Evolutionary conservation across 2,329 filamentous ascomycete species (phyloP).

Genomic region (Coccinonectria pachysandricola): DNA sequence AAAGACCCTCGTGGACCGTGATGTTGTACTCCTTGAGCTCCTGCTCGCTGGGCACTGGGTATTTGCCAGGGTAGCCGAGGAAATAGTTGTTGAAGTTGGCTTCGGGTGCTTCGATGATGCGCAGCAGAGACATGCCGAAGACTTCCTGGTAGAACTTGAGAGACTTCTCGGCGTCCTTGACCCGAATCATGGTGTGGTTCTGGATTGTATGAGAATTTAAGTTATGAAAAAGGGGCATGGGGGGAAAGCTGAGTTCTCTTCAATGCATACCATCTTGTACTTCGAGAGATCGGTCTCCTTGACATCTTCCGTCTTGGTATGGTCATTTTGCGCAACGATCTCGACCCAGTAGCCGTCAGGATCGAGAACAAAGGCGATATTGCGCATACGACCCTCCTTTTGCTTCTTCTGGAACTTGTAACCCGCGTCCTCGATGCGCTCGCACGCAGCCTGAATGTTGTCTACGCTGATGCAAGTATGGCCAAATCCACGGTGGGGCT

Average conservation of each 20-base stretch:
- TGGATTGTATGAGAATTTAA: no score
- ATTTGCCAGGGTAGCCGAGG: slow-evolving; percentile 61
- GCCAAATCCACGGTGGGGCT: slow-evolving; percentile 74
- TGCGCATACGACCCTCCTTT: slow-evolving; percentile 72
- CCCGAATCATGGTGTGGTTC: slow-evolving; percentile 91
- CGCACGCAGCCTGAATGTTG: slow-evolving; percentile 80
- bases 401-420: slow-evolving; percentile 95
- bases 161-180: slow-evolving; percentile 70
- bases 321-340: slow-evolving; percentile 60
- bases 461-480: slow-evolving; percentile 79
- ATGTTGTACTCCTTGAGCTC: no score
- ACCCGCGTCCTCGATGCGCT: slow-evolving; percentile 79
- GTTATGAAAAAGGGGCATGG: no score
- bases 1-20: slow-evolving; percentile 65
- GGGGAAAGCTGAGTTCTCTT: no score
- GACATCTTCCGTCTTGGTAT: slow-evolving; percentile 62
- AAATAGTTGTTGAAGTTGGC: slow-evolving; percentile 88
- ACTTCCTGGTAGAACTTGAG: slow-evolving; percentile 76
- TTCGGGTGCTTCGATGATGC: slow-evolving; percentile 58
- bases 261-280: slow-evolving; percentile 56
- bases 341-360: slow-evolving; percentile 86
- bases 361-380: slow-evolving; percentile 85
- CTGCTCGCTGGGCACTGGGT: slow-evolving; percentile 41
- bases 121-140: slow-evolving; percentile 77
- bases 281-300: slow-evolving; percentile 62